Base-by-base conservation (phyloP, 2,329 filamentous ascomycete genomes). In the Nemania sp. region DNA sequence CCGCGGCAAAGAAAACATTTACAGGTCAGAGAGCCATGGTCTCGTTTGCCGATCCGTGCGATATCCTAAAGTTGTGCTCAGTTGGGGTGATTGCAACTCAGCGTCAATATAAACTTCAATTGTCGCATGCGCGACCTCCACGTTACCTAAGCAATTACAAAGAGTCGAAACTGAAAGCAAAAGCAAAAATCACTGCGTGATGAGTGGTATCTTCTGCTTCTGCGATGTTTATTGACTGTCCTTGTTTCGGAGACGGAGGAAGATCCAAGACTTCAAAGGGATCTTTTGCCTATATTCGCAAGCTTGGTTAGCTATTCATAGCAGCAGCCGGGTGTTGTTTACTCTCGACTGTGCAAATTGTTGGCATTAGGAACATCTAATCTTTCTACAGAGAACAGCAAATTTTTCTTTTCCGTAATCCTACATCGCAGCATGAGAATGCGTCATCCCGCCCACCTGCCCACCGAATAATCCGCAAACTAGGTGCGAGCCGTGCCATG, bases 291-390 rank as follows among this genome's bases (percentile, higher is more conserved):
- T 56, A 53, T 53, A 49, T 37, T 34, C 22, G 9, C 14, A 23
- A 23, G 11, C 24, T n/a, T 53, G 22, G 53, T 30, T 49, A 7
- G 34, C 44, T 53, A 53, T 56, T 56, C 43, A 56, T 53, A 53
- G 49, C 37, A 56, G 36, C 45, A 53, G 26, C 20, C 44, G 45
- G 24, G 14, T 28, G 17, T 20, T 22, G 9, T 11, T 28, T 19
- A 15, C n/a, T 36, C 15, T 31, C 6, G 5, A 24, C 5, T 12
- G 19, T 14, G 8, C 24, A 19, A 15, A 23, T 30, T 43, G 17
- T 43, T 22, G 30, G 37, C 30, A 49, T 39, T 52, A 28, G 54
- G 45, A 49, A 42, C 41, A 5, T 49, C 49, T 34, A 37, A 43
- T 43, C 49, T 28, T 41, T 40, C 22, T 9, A 15, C 11, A 39